Evolutionary conservation across 352 stramenopile species (phyloP).

Genomic region (Globisporangium iwayamae): DNA sequence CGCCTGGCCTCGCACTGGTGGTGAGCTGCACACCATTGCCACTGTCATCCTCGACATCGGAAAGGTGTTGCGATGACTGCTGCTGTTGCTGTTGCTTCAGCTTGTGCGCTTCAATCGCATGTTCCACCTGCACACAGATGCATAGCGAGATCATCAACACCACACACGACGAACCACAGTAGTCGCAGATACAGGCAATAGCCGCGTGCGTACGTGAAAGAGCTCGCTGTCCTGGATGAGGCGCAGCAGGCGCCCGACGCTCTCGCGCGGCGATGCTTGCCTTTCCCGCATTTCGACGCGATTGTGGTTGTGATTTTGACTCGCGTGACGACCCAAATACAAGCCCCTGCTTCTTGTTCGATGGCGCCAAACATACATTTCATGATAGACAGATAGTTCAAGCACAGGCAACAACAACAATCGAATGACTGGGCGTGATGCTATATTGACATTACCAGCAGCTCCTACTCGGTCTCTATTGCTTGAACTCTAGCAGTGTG

Average conservation of each 20-base stretch:
- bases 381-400: no score
- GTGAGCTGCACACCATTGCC: background rate
- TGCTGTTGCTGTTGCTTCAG: background rate
- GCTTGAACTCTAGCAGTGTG: constrained; percentile 84
- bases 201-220: constrained; percentile 31
- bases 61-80: constrained; percentile 20
- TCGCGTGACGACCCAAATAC: constrained; percentile 1
- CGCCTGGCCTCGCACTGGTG: background rate
- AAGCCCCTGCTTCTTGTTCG: background rate
- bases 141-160: background rate
- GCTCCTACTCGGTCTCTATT: constrained; percentile 30
- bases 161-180: background rate
- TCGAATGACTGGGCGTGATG: background rate
- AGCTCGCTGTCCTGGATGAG: constrained; percentile 33
- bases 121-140: constrained; percentile 29
- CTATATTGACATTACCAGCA: background rate
- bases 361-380: no score
- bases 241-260: constrained; percentile 39
- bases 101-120: constrained; percentile 26
- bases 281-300: constrained; percentile 9
- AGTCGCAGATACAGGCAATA: background rate
- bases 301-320: background rate
- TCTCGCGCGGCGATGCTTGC: constrained; percentile 17
- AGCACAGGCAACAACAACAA: no score
- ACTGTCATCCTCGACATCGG: background rate